These are phyloP conservation scores for Mesembryanthemum crystallinum DNA, from an alignment of 148 eudicot genomes.

Conservation along the genomic window DNA sequence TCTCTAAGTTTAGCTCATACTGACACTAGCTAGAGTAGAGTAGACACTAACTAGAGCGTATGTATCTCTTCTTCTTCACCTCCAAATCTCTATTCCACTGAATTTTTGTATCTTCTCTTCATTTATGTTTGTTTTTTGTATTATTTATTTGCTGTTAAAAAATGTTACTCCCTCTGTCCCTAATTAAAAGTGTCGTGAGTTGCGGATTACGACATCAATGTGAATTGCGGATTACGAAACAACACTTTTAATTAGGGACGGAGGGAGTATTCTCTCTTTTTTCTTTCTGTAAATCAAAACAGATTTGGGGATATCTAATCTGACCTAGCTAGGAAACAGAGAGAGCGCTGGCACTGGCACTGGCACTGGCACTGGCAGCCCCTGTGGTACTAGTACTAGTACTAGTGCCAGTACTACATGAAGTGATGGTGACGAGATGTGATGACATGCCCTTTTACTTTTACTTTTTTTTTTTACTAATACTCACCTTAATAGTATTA, in stretches of 20 bases:
- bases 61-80: neutral
- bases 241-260: too few species aligned
- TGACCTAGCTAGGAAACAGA: constrained; percentile 10
- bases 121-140: too few species aligned
- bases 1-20: too few species aligned
- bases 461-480: neutral
- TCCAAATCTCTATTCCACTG: constrained; percentile 12
- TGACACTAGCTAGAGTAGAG: too few species aligned
- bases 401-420: neutral
- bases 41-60: too few species aligned
- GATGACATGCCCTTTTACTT: neutral
- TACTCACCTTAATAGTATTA: too few species aligned
- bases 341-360: too few species aligned
- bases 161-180: too few species aligned
- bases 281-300: neutral
- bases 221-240: too few species aligned
- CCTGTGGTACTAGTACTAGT: neutral
- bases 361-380: neutral
- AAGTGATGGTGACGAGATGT: constrained; percentile 18
- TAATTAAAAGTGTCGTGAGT: too few species aligned
- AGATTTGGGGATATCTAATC: constrained; percentile 8
- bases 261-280: neutral
- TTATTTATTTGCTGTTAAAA: too few species aligned
- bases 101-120: neutral
- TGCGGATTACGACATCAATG: too few species aligned